Evolutionary conservation across 2,329 filamentous ascomycete species (phyloP).

Genomic region (Neonectria coccinea): DNA sequence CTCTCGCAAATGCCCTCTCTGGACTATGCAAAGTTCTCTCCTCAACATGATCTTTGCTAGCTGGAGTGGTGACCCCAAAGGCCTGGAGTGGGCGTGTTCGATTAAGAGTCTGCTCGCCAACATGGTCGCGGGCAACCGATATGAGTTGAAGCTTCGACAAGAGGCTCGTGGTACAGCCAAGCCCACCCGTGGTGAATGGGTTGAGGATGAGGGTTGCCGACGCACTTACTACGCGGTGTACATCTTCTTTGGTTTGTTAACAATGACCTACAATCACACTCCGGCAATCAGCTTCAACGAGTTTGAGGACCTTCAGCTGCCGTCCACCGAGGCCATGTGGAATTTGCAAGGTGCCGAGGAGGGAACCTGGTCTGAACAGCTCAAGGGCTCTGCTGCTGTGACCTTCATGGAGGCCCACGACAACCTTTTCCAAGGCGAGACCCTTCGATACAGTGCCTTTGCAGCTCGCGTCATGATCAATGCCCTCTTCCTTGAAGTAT

Average conservation of each 20-base stretch:
- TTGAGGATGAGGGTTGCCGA: conserved; percentile 95
- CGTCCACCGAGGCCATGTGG: conserved; percentile 94
- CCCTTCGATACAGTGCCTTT: conserved; percentile 92
- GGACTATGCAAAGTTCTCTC: conserved; percentile 97
- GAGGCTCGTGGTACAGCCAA: conserved; percentile 83
- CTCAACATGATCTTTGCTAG: conserved; percentile 99
- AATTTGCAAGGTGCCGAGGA: conserved; percentile 85
- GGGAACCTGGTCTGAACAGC: conserved; percentile 83
- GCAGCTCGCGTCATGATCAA: conserved; percentile 99
- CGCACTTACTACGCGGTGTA: conserved; percentile 99
- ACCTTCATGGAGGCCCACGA: conserved; percentile 96
- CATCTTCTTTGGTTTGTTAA: conserved; percentile 97
- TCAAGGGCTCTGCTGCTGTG: conserved; percentile 76
- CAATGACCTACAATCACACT: conserved; percentile 96
- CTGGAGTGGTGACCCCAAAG: conserved; percentile 98
- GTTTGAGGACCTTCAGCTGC: conserved; percentile 91
- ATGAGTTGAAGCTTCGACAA: conserved; percentile 92
- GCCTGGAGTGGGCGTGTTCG: conserved; percentile 97
- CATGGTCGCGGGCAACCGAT: conserved; percentile 97
- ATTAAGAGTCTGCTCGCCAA: conserved; percentile 98
- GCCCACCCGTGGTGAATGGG: conserved; percentile 89
- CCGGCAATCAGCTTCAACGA: conserved; percentile 98
- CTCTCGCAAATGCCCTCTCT: conserved; percentile 94
- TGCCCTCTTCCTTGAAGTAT: conserved; percentile 96
- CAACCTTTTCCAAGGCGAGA: conserved; percentile 93